phyloP scores from a whole-genome alignment of 306 rosid genomes.

The Prunus mongolica region DNA sequence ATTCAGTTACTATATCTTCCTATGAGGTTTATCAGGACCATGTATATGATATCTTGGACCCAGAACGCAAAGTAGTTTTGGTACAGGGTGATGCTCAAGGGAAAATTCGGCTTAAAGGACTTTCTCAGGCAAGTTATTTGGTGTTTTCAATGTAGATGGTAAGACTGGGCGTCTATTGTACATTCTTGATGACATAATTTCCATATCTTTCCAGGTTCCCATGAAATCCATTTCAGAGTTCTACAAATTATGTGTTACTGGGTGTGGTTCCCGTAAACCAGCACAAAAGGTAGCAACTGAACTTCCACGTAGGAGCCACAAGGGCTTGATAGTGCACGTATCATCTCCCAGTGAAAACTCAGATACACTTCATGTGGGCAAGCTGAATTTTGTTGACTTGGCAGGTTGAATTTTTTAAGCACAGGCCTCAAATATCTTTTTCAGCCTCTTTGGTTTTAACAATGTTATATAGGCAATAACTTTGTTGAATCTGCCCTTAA shows the following conservation, averaged over 20 bases:
- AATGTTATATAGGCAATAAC: background rate
- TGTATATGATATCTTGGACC: slow-evolving; percentile 65
- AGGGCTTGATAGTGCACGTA: slow-evolving; percentile 66
- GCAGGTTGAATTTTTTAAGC: slow-evolving; percentile 53
- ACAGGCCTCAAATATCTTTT: background rate
- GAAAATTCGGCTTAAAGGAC: slow-evolving; percentile 76
- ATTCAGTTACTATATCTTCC: slow-evolving; percentile 51
- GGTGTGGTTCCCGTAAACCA: slow-evolving; percentile 45
- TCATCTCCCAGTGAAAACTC: slow-evolving; percentile 26
- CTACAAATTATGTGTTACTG: slow-evolving; percentile 39
- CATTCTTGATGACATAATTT: slow-evolving; percentile 1
- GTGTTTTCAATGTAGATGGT: background rate
- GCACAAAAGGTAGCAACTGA: slow-evolving; percentile 43
- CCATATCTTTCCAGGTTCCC: slow-evolving; percentile 42
- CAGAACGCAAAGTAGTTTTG: slow-evolving; percentile 47
- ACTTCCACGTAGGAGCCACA: slow-evolving; percentile 50
- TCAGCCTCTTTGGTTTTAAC: background rate
- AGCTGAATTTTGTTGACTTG: slow-evolving; percentile 80
- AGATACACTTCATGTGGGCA: slow-evolving; percentile 36
- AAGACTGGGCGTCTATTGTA: background rate
- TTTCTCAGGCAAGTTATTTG: slow-evolving; percentile 48
- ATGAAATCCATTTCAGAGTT: slow-evolving; percentile 65
- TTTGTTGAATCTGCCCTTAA: slow-evolving; percentile 12
- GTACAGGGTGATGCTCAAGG: slow-evolving; percentile 66
- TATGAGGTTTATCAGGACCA: slow-evolving; percentile 79